Base-by-base conservation (phyloP, 495 filamentous ascomycete species). In the Penicillium angulare region DNA sequence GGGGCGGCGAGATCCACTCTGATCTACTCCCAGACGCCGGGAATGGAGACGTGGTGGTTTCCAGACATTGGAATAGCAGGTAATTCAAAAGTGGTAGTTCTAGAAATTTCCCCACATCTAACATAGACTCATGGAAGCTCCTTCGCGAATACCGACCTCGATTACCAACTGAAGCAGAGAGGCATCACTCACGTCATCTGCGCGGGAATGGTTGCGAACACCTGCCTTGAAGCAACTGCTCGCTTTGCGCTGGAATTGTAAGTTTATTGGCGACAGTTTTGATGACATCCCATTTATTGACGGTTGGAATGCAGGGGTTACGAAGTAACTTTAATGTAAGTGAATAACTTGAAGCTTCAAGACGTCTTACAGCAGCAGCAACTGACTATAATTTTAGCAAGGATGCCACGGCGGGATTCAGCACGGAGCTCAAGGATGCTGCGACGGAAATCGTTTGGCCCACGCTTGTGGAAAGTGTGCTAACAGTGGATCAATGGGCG, bases 31-130 rank as follows among this genome's bases (percentile, higher is more conserved):
- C 46, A 13, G 33, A 49, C 33, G 33, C 46, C 40, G 40, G 34
- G 33, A 49, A 49, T 29, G 46, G 46, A 8, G 46, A 49, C 31
- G 46, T 49, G 21, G 46, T 49, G 29, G 46, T 49, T 34, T 49
- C 46, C 40, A 33, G 46, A 49, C 46, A 49, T 34, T 49, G 46
- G 46, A 49, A 39, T 34, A 49, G 46, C 46, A 49, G 34, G 46
- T 49, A 7, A n/a, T n/a, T n/a, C n/a, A n/a, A n/a, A n/a, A n/a
- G n/a, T n/a, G n/a, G n/a, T n/a, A n/a, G n/a, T n/a, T n/a, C n/a
- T n/a, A n/a, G n/a, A n/a, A n/a, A n/a, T n/a, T n/a, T n/a, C n/a
- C n/a, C n/a, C n/a, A n/a, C n/a, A n/a, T n/a, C n/a, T n/a, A n/a
- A n/a, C n/a, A n/a, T n/a, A n/a, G n/a, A n/a, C n/a, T n/a, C n/a